Evolutionary conservation across 1,139 yeast species (phyloP), one percentile per base, ranked within the genome.

Genomic region (Hemisphaericaspora xylanilytica): DNA sequence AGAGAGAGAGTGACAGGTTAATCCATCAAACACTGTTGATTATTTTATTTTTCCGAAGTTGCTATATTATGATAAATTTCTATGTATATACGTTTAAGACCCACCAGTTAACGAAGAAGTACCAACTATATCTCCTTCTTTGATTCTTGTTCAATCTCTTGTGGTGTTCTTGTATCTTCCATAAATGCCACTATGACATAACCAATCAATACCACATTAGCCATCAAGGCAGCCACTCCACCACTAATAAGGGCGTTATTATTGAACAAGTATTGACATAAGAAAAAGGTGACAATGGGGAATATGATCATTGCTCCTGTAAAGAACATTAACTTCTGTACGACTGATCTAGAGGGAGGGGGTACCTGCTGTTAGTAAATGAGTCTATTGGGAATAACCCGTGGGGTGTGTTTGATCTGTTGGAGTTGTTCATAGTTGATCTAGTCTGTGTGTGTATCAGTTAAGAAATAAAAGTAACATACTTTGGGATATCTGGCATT

Each of bases 301-400:
- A 83, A 74, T 22, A 80, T 61, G 41, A 92, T 80, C 97, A 92
- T 90, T 37, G 95, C 88, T 3, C 75, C 87, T 10, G 97, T 88
- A 75, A 88, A 90, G 53, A 86, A 74, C 61, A 87, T 75, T 49
- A 92, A 78, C 62, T 90, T 90, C 49, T 73, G 74, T 38, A 84
- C 64, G 38, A 84, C 89, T 27, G 78, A 58, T 49, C 88, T 80
- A 49, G 5, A 21, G 16, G 9, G 5, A 12, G 35, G 12, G 12
- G 24, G 4, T n/a, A 14, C n/a, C 20, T 11, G 9, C n/a, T n/a
- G 2, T 12, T 13, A 13, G 11, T 15, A 20, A 20, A n/a, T n/a
- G n/a, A n/a, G n/a, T n/a, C n/a, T n/a, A n/a, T n/a, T n/a, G n/a
- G n/a, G n/a, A n/a, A n/a, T n/a, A n/a, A n/a, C n/a, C n/a, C n/a